Evolutionary conservation across 148 eudicot species (phyloP).

Genomic region (Vaccinium corymbosum): DNA sequence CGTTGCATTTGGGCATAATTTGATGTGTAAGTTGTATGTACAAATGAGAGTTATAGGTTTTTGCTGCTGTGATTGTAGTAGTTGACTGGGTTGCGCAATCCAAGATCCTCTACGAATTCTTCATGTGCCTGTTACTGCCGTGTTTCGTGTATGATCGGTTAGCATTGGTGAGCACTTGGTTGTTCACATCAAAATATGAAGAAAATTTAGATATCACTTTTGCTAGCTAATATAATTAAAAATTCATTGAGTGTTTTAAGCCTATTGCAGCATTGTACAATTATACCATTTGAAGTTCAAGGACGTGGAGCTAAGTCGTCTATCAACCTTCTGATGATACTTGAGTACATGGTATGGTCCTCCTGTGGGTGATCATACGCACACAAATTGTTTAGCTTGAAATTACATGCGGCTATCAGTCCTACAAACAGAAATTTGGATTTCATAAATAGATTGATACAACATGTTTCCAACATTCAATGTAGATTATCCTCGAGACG

Average conservation of each 20-base stretch:
- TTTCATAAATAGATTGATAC: background rate
- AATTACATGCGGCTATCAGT: background rate
- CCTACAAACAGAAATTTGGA: background rate
- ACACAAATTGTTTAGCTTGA: background rate
- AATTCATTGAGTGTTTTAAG: background rate
- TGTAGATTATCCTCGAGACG: background rate
- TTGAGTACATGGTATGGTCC: background rate
- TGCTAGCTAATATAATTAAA: background rate
- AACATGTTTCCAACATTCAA: background rate
- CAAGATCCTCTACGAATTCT: background rate
- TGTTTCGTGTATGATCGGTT: background rate
- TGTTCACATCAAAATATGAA: background rate
- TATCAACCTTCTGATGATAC: background rate
- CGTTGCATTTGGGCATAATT: background rate
- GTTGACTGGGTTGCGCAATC: background rate
- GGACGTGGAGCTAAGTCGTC: background rate
- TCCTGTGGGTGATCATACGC: background rate
- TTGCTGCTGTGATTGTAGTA: background rate
- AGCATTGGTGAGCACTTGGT: background rate
- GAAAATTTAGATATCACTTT: background rate
- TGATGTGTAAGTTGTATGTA: background rate
- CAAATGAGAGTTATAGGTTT: background rate
- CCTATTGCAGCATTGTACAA: background rate
- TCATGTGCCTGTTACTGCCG: background rate
- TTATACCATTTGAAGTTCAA: too few species aligned